Percentiles rank a stretch among this genome's conserved stretches.
Conservation (phyloP, 2,329 filamentous ascomycete genomes). For the Xylaria sp. region DNA sequence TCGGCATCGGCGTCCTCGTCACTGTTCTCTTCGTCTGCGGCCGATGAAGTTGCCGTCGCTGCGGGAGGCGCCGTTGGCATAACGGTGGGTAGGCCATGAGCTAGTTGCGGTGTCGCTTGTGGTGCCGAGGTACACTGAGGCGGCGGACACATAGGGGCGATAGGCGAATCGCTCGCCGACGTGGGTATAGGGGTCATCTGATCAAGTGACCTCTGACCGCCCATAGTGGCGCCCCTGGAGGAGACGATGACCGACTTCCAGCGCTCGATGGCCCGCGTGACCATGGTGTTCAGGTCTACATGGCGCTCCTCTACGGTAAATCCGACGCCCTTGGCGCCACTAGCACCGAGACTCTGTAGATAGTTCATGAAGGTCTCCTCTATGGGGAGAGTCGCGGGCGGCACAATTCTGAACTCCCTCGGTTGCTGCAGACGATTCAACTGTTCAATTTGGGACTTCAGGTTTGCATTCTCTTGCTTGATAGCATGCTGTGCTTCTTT, state of each 20-base stretch:
- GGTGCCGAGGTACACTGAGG: constrained; percentile 16
- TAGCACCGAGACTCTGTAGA: constrained; percentile 42
- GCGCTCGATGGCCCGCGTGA: constrained; percentile 52
- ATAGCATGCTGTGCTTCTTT: constrained; percentile 46
- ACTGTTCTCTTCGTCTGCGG: constrained; percentile 42
- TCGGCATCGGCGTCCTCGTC: constrained; percentile 40
- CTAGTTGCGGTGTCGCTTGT: constrained; percentile 21
- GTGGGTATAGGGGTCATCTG: constrained; percentile 28
- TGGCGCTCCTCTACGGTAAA: constrained; percentile 47
- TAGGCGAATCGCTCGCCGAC: constrained; percentile 21
- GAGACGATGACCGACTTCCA: constrained; percentile 59
- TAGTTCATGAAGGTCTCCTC: constrained; percentile 44
- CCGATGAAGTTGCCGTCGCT: constrained; percentile 20
- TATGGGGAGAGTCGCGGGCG: constrained; percentile 49
- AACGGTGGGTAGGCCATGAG: constrained; percentile 18
- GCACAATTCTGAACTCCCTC: constrained; percentile 50
- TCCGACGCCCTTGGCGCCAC: constrained; percentile 39
- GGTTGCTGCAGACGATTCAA: constrained; percentile 55
- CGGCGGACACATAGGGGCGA: constrained; percentile 10
- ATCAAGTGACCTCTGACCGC: constrained; percentile 46
- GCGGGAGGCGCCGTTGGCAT: constrained; percentile 19
- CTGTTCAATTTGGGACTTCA: constrained; percentile 55
- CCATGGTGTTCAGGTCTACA: constrained; percentile 46
- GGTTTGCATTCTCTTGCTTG: constrained; percentile 52
- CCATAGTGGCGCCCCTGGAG: constrained; percentile 44